phyloP scores from a whole-genome alignment of 2,329 filamentous ascomycete species.

The Colletotrichum sp. region DNA sequence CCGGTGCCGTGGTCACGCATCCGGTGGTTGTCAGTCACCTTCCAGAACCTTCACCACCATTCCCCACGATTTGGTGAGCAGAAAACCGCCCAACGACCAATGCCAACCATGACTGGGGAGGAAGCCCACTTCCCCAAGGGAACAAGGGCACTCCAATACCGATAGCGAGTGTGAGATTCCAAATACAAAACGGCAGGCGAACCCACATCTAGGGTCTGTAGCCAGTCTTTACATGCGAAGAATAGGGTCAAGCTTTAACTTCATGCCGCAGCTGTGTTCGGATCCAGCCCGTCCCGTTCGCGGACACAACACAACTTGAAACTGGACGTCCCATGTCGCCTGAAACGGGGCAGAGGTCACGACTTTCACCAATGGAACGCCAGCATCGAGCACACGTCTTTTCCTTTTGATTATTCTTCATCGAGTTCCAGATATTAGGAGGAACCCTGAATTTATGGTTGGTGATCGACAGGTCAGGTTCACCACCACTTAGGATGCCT shows the following conservation, averaged over 20 bases:
- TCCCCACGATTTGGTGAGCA: not conserved
- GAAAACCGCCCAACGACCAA: not conserved
- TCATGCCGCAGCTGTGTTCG: constrained; percentile 18
- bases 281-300: constrained; percentile 30
- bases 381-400: not conserved
- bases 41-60: not conserved
- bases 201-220: not conserved
- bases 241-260: constrained; percentile 13
- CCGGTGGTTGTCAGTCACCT: not conserved
- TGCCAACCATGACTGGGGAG: not conserved
- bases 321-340: constrained; percentile 22
- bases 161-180: constrained; percentile 1
- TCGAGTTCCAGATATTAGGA: not conserved
- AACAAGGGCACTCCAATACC: not conserved
- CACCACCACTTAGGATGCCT: not conserved
- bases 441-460: constrained; percentile 7
- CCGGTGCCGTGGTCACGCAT: not conserved
- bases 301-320: constrained; percentile 27
- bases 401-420: not conserved
- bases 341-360: constrained; percentile 25
- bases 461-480: not conserved
- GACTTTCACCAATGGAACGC: not conserved
- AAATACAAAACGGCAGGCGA: not conserved
- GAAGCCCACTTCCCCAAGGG: not conserved
- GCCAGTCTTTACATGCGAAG: not conserved